Evolutionary conservation across 2,329 filamentous ascomycete species (phyloP).

Genomic region (Cladosporium velox): DNA sequence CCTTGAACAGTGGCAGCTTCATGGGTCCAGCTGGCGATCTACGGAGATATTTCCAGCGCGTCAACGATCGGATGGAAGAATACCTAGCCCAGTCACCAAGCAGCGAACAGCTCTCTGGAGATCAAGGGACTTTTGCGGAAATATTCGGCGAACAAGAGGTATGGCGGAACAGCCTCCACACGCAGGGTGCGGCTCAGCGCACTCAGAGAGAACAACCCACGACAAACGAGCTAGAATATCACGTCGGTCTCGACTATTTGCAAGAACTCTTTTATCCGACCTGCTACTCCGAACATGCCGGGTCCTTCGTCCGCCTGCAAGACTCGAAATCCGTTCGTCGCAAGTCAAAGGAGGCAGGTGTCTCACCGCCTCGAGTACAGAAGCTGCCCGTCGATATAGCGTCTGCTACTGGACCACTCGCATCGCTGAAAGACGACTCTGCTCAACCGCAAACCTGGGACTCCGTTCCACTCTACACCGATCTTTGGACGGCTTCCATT

Average conservation of each 20-base stretch:
- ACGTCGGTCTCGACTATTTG: conserved; percentile 22
- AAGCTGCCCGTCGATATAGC: background rate
- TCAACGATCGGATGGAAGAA: conserved; percentile 9
- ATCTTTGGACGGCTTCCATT: conserved; percentile 21
- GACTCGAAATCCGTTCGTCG: background rate
- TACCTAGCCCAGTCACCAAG: background rate
- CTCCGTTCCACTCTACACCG: conserved; percentile 13
- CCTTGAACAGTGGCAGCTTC: conserved; percentile 26
- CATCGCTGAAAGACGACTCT: background rate
- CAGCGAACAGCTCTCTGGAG: conserved; percentile 15
- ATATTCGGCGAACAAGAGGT: conserved; percentile 26
- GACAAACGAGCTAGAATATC: conserved; percentile 12
- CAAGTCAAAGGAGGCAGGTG: background rate
- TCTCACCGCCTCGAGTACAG: background rate
- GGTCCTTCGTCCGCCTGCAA: conserved; percentile 12
- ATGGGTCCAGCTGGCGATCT: conserved; percentile 25
- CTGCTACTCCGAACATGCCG: conserved; percentile 19
- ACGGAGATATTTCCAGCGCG: conserved; percentile 21
- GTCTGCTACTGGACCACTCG: background rate
- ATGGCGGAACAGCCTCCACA: background rate
- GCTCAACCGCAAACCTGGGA: background rate
- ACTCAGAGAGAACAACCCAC: background rate
- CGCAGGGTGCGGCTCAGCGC: background rate
- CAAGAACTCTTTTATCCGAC: conserved; percentile 24
- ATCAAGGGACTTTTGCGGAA: conserved; percentile 26